These are phyloP conservation scores for Mallotus nudiflorus DNA, from an alignment of 345 rosid species.

Conservation along the genomic window DNA sequence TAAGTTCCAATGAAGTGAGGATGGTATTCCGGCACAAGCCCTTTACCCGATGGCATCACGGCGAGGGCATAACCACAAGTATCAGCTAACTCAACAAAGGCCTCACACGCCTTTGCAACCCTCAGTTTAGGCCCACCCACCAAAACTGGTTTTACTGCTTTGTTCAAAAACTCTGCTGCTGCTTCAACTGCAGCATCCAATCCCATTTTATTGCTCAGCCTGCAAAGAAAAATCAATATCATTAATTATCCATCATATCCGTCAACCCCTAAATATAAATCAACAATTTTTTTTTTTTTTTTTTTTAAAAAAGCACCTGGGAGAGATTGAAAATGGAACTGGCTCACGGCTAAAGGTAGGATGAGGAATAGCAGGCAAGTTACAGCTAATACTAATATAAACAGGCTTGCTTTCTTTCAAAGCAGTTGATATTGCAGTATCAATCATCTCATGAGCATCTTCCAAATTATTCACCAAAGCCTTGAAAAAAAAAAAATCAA, in stretches of 20 bases:
- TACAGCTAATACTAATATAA: slow-evolving; percentile 71
- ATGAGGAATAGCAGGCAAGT: slow-evolving; percentile 67
- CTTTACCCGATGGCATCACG: slow-evolving; percentile 78
- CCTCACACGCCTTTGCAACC: slow-evolving; percentile 51
- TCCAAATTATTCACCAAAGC: slow-evolving; percentile 80
- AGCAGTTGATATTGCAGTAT: slow-evolving; percentile 71
- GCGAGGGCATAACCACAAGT: slow-evolving; percentile 61
- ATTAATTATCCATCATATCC: background rate
- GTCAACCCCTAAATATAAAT: background rate
- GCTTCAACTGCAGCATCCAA: slow-evolving; percentile 75
- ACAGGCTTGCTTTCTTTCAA: slow-evolving; percentile 87
- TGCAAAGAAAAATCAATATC: slow-evolving; percentile 11
- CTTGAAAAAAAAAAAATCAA: slow-evolving; percentile 27
- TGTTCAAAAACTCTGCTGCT: slow-evolving; percentile 70
- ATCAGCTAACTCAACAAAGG: slow-evolving; percentile 66
- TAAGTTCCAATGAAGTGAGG: slow-evolving; percentile 77
- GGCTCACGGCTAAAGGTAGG: slow-evolving; percentile 70
- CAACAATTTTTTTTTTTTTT: too few species aligned
- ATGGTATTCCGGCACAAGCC: slow-evolving; percentile 70
- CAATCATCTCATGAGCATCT: slow-evolving; percentile 73
- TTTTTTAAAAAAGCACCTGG: slow-evolving; percentile 40
- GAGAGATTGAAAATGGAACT: slow-evolving; percentile 59
- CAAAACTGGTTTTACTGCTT: slow-evolving; percentile 74
- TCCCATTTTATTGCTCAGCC: slow-evolving; percentile 60
- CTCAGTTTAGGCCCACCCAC: slow-evolving; percentile 74